These are phyloP conservation scores for Daedaleopsis nitida DNA, from an alignment of 768 basidiomycete species.

Conservation along the genomic window DNA sequence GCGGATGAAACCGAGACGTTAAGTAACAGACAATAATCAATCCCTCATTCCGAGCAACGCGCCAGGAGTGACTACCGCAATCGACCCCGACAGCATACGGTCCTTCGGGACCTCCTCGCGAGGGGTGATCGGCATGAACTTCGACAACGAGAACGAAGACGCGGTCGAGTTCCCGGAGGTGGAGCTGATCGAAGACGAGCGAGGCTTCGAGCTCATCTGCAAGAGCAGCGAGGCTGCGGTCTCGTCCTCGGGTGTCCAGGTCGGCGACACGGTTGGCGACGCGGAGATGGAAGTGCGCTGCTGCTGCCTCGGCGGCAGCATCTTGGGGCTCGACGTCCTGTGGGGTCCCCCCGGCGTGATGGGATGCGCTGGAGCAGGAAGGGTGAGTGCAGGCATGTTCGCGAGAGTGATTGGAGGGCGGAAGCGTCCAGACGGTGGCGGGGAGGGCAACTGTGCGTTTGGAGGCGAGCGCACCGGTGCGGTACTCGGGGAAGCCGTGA, in stretches of 20 bases:
- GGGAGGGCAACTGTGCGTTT: constrained; percentile 37
- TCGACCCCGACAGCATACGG: neutral
- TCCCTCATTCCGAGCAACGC: constrained; percentile 27
- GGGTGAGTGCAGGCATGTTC: constrained; percentile 47
- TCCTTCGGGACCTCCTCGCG: constrained; percentile 6
- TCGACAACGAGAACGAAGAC: constrained; percentile 5
- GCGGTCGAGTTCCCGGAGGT: constrained; percentile 10
- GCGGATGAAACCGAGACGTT: neutral
- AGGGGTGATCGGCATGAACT: constrained; percentile 1
- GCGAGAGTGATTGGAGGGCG: constrained; percentile 31
- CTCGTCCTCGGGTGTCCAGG: constrained; percentile 65
- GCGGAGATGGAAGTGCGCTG: constrained; percentile 22
- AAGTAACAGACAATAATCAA: neutral
- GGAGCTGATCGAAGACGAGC: constrained; percentile 34
- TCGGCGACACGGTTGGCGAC: constrained; percentile 29
- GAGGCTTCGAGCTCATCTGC: constrained; percentile 56
- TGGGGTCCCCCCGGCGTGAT: constrained; percentile 24
- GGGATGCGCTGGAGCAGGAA: constrained; percentile 55
- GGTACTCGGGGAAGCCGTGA: neutral
- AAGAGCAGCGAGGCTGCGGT: constrained; percentile 66
- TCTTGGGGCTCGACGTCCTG: constrained; percentile 1
- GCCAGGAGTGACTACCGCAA: constrained; percentile 27
- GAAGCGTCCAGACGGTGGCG: constrained; percentile 36
- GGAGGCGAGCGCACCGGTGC: constrained; percentile 10
- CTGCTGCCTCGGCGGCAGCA: constrained; percentile 29